Conservation (phyloP, 257 asterid species). For the Przewalskia tangutica region DNA sequence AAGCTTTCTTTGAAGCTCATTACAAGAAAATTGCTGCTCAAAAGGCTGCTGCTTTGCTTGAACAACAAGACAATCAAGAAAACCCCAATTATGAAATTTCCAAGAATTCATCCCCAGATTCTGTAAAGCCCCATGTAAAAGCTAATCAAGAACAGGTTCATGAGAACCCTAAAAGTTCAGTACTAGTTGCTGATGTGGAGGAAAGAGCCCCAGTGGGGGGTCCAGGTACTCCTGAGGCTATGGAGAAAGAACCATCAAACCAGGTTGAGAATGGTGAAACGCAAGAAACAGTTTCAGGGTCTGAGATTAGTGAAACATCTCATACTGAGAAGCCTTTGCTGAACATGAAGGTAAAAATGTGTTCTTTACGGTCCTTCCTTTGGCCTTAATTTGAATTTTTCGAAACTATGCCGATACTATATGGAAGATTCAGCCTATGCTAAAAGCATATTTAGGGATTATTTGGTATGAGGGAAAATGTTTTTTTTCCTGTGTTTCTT, state of each 20-base stretch:
- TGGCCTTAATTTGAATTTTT: neutral
- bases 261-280: slow-evolving; percentile 16
- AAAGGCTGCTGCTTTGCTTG: slow-evolving; percentile 65
- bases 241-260: slow-evolving; percentile 11
- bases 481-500: too few species aligned
- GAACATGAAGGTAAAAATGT: slow-evolving; percentile 47
- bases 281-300: slow-evolving; percentile 31
- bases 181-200: neutral
- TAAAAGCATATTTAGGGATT: neutral
- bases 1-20: slow-evolving; percentile 98
- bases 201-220: neutral
- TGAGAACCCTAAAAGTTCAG: neutral
- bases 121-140: slow-evolving; percentile 10
- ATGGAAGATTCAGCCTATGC: neutral
- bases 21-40: slow-evolving; percentile 86
- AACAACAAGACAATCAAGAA: slow-evolving; percentile 40
- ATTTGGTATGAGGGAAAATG: too few species aligned
- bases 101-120: slow-evolving; percentile 2
- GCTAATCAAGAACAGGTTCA: slow-evolving; percentile 4
- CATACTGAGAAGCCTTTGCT: slow-evolving; percentile 66
- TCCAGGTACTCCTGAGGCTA: slow-evolving; percentile 14
- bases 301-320: slow-evolving; percentile 47
- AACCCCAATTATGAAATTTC: slow-evolving; percentile 8
- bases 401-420: neutral
- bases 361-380: too few species aligned